Percentiles rank a stretch among this genome's conserved stretches.
Conservation (phyloP, 768 basidiomycete species). For the Mycena galopus region DNA sequence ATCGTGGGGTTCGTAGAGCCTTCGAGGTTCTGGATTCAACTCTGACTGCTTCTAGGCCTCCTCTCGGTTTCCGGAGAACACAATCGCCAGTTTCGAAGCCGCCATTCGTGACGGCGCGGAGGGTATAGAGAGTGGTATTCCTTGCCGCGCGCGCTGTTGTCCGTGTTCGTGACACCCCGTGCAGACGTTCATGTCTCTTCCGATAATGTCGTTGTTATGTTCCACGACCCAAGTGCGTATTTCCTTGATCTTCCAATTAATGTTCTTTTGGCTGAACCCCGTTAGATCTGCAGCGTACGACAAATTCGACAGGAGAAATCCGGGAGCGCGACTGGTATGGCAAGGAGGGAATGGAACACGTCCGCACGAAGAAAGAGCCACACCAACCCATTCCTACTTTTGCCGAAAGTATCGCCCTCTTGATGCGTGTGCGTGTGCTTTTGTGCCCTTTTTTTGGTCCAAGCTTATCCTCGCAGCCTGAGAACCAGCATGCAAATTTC, state of each 20-base stretch:
- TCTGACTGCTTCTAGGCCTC: constrained; percentile 72
- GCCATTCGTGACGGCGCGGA: constrained; percentile 97
- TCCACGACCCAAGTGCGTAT: constrained; percentile 88
- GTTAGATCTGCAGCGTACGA: constrained; percentile 81
- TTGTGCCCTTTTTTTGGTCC: constrained; percentile 21
- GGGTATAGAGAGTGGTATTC: constrained; percentile 97
- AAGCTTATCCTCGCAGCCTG: constrained; percentile 59
- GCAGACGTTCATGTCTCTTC: constrained; percentile 95
- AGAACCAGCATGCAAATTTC: constrained; percentile 81
- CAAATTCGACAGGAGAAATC: constrained; percentile 83
- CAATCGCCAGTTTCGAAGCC: constrained; percentile 93
- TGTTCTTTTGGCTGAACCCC: constrained; percentile 39
- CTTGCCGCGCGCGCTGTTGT: constrained; percentile 49
- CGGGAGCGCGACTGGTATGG: constrained; percentile 81
- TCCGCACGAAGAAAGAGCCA: constrained; percentile 84
- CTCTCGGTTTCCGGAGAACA: constrained; percentile 91
- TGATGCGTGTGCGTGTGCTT: constrained; percentile 74
- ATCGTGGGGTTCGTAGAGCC: constrained; percentile 58
- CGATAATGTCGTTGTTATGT: constrained; percentile 93
- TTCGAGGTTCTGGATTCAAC: not conserved
- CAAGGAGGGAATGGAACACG: constrained; percentile 77
- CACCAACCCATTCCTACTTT: constrained; percentile 93
- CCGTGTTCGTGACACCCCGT: constrained; percentile 62
- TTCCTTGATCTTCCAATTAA: constrained; percentile 20
- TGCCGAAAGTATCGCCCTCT: constrained; percentile 78